These are phyloP conservation scores for Schizopora paradoxa DNA, from an alignment of 1,284 basidiomycete species.

Conservation along the genomic window DNA sequence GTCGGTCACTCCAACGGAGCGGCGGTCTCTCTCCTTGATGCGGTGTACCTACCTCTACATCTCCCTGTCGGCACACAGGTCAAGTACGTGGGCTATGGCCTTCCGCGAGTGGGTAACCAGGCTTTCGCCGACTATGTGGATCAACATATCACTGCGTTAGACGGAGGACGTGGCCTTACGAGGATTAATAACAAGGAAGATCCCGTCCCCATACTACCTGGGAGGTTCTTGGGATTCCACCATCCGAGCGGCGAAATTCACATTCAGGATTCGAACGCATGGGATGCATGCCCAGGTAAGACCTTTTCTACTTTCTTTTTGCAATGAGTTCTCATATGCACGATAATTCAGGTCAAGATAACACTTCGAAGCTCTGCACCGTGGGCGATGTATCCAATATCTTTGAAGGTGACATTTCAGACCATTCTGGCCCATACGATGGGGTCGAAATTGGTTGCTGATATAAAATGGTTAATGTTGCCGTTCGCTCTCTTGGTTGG, in stretches of 20 bases:
- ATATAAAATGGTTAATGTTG: too few relatives aligned
- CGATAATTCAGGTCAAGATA: too few relatives aligned
- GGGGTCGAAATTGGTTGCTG: constrained; percentile 49
- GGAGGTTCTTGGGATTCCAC: constrained; percentile 44
- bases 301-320: background rate
- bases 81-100: constrained; percentile 40
- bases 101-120: constrained; percentile 65
- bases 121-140: constrained; percentile 57
- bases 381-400: constrained; percentile 51
- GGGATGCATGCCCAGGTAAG: constrained; percentile 41
- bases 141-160: constrained; percentile 27
- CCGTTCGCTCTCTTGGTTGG: too few relatives aligned
- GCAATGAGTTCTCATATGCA: too few relatives aligned
- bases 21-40: constrained; percentile 46
- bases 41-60: constrained; percentile 33
- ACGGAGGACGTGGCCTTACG: constrained; percentile 28
- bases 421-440: constrained; percentile 59
- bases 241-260: constrained; percentile 59
- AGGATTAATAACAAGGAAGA: constrained; percentile 45
- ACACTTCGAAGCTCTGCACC: constrained; percentile 35
- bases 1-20: constrained; percentile 54
- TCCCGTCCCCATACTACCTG: constrained; percentile 34
- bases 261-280: constrained; percentile 42
- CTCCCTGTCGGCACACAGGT: constrained; percentile 31
- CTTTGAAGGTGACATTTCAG: constrained; percentile 33